These are phyloP conservation scores for Serendipita vermifera DNA, from an alignment of 768 basidiomycete genomes.

Conservation along the genomic window DNA sequence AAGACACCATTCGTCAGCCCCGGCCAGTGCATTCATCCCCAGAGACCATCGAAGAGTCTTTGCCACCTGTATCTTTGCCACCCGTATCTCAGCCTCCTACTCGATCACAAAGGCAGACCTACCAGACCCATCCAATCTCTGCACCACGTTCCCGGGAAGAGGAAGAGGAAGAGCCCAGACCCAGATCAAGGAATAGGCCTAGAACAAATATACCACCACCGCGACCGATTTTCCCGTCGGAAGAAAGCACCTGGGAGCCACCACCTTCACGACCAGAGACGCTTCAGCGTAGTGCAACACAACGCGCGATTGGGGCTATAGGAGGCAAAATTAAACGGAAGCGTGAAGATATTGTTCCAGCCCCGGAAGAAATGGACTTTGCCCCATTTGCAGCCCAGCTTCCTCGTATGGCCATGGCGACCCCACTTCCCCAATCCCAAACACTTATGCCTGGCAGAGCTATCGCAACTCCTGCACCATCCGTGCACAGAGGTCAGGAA, in stretches of 20 bases:
- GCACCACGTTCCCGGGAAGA: too few relatives aligned
- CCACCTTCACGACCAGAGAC: background rate
- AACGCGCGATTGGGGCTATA: background rate
- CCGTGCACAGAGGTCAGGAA: background rate
- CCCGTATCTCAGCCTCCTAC: too few relatives aligned
- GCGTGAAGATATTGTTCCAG: background rate
- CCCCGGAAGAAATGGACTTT: conserved; percentile 1
- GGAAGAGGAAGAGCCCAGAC: too few relatives aligned
- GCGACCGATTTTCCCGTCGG: background rate
- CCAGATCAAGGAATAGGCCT: too few relatives aligned
- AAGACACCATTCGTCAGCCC: background rate
- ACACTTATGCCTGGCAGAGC: background rate
- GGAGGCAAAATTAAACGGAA: background rate
- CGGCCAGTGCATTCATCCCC: background rate
- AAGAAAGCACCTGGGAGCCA: background rate
- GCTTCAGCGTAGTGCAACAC: background rate
- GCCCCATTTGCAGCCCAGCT: background rate
- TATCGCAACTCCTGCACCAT: background rate
- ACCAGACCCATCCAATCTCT: too few relatives aligned
- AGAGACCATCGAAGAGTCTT: background rate
- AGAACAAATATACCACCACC: conserved; percentile 8
- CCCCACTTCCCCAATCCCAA: background rate
- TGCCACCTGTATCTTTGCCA: too few relatives aligned
- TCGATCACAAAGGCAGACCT: too few relatives aligned
- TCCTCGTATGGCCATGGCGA: background rate